Base-by-base conservation (phyloP, 2,329 filamentous ascomycete genomes). In the Tolypocladium pustulatum region DNA sequence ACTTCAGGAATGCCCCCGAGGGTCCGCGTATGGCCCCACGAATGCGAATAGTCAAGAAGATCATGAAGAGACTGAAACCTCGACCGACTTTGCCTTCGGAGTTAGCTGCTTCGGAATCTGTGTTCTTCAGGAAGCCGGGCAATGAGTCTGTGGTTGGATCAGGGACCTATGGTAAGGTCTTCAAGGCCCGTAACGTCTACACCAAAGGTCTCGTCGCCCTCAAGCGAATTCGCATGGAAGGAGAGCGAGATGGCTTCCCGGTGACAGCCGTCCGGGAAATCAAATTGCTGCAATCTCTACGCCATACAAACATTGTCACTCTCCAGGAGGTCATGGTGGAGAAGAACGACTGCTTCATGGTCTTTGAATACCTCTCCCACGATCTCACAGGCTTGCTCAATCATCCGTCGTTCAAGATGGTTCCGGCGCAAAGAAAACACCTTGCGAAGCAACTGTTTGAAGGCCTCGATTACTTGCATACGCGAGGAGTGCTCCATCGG, bases 311-410 rank as follows among this genome's bases (percentile, higher is more conserved):
- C 67, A 86, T 96, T 56, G 90, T 96, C 59, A 85, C 86, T 46
- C 76, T 96, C 22, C 85, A 89, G 64, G 91, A 96, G 74, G 90
- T 95, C 64, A 99, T 99, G 94, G 94, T 99, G 2, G 94, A 99
- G 75, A 90, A 88, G 69, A 97, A 97, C 65, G 92, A 97, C 73
- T 99, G 94, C 72, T 99, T 96, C 74, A 99, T 99, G 94, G 94
- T 99, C 3, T 99, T 99, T 64, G 94, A 99, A 72, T 99, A 99
- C 69, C 81, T 97, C 37, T 93, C 94, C 1, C 94, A 99, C 71
- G 94, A 99, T 71, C 78, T 99, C 61, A 99, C 94, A 3, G 94
- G 94, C 17, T 79, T 99, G 37, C 83, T 99, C 61, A 97, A 97
- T 67, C 94, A 99, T 68, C 94, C 94, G 0, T 88, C 88, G 0